phyloP scores from a whole-genome alignment of 805 yeast species.

The Cyberlindnera euphorbiae region DNA sequence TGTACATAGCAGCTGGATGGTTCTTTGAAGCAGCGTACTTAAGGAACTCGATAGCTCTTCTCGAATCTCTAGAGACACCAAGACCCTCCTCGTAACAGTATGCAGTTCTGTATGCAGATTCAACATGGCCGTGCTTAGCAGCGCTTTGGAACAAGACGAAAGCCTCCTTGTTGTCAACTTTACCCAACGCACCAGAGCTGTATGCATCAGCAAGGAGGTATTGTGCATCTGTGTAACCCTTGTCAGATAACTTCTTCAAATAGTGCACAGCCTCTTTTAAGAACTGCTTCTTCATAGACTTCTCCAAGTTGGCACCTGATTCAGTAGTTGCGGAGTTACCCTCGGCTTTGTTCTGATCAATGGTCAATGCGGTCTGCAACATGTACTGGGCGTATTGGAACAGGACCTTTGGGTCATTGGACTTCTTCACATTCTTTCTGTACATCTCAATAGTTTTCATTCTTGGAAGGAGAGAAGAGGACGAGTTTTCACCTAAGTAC shows the following conservation, averaged over 20 bases:
- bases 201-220: conserved; percentile 88
- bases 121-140: conserved; percentile 90
- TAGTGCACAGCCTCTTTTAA: conserved; percentile 74
- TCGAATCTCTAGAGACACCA: conserved; percentile 85
- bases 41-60: conserved; percentile 77
- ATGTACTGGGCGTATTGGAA: conserved; percentile 89
- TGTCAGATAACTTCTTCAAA: conserved; percentile 65
- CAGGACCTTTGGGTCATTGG: conserved; percentile 80
- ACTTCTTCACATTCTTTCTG: conserved; percentile 76
- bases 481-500: conserved; percentile 47
- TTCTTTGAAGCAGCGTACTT: conserved; percentile 85
- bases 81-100: conserved; percentile 90
- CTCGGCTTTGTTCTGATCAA: conserved; percentile 29
- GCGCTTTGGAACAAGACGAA: conserved; percentile 77
- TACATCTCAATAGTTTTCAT: conserved; percentile 83
- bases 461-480: conserved; percentile 56
- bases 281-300: conserved; percentile 46
- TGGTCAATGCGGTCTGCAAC: conserved; percentile 75
- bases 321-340: conserved; percentile 12
- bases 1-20: conserved; percentile 96
- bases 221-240: conserved; percentile 87
- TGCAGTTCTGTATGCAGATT: conserved; percentile 87
- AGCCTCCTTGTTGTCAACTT: conserved; percentile 73
- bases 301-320: conserved; percentile 25
- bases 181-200: conserved; percentile 79